Conservation (phyloP, 345 rosid species). For the Kandelia obovata region DNA sequence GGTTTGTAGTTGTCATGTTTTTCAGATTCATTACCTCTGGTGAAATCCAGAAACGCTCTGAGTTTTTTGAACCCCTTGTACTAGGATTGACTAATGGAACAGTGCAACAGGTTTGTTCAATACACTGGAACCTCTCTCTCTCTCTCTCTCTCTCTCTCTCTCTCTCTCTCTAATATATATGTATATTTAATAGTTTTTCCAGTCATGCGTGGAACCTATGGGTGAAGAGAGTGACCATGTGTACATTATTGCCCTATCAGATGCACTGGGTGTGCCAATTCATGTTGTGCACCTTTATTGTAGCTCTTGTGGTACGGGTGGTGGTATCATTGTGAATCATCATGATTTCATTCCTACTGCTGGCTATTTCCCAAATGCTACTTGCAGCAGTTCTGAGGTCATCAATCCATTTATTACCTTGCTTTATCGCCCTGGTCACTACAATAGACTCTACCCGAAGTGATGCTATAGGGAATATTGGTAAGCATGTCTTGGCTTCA, state of each 20-base stretch:
- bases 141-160: constrained; percentile 4
- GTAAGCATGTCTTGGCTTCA: constrained; percentile 29
- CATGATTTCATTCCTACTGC: constrained; percentile 73
- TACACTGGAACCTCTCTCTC: not conserved
- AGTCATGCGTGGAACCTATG: constrained; percentile 97
- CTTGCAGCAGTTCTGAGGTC: constrained; percentile 29
- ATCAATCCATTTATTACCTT: constrained; percentile 68
- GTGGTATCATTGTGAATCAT: constrained; percentile 77
- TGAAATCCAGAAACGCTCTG: constrained; percentile 78
- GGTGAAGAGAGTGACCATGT: constrained; percentile 99
- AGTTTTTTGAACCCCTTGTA: constrained; percentile 85
- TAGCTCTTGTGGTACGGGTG: constrained; percentile 73
- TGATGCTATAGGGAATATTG: constrained; percentile 24
- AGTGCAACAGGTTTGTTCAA: constrained; percentile 79
- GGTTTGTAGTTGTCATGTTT: constrained; percentile 91
- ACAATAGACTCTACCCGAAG: constrained; percentile 89
- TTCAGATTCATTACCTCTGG: constrained; percentile 98
- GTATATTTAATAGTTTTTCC: constrained; percentile 67
- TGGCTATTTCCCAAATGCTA: constrained; percentile 26
- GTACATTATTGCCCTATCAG: constrained; percentile 94
- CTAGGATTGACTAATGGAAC: constrained; percentile 74
- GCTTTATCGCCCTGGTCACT: constrained; percentile 98
- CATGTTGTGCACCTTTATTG: constrained; percentile 91
- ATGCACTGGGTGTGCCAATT: constrained; percentile 86
- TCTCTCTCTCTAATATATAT: constrained; percentile 13